Conservation (phyloP, 129 eudicot species). For the Gnaphalium uliginosum region DNA sequence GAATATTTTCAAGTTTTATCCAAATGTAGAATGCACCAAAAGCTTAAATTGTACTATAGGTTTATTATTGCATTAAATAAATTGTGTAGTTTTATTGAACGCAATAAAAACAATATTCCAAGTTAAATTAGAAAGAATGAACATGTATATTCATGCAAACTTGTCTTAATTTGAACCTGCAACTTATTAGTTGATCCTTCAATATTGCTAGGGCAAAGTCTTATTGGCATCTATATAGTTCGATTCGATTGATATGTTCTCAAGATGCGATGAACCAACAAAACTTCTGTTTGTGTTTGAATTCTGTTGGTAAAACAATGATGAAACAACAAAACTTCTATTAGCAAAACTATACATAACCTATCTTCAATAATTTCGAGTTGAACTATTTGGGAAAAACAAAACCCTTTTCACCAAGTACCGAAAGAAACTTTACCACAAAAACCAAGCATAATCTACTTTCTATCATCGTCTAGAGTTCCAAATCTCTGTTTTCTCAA, state of each 20-base stretch:
- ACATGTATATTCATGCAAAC: too few species aligned
- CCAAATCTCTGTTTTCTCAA: not conserved
- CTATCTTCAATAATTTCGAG: not conserved
- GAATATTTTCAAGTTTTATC: too few species aligned
- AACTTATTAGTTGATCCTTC: too few species aligned
- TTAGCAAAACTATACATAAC: conserved; percentile 17
- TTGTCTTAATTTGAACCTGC: too few species aligned
- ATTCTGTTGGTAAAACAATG: not conserved
- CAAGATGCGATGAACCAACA: conserved; percentile 5
- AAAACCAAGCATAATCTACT: conserved; percentile 9
- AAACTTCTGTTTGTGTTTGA: not conserved
- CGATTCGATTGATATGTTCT: not conserved
- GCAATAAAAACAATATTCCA: too few species aligned
- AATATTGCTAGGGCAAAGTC: too few species aligned
- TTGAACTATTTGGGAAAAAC: not conserved
- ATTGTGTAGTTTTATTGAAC: too few species aligned
- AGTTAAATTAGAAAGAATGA: too few species aligned
- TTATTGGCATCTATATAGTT: not conserved
- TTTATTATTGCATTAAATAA: too few species aligned
- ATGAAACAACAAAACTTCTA: not conserved
- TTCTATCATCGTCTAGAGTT: not conserved
- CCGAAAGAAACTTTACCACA: not conserved
- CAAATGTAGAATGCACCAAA: too few species aligned
- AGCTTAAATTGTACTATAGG: too few species aligned
- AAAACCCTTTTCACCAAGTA: not conserved